Evolutionary conservation across 495 filamentous ascomycete species (phyloP).

Genomic region (Xanthoparmelia taractica): DNA sequence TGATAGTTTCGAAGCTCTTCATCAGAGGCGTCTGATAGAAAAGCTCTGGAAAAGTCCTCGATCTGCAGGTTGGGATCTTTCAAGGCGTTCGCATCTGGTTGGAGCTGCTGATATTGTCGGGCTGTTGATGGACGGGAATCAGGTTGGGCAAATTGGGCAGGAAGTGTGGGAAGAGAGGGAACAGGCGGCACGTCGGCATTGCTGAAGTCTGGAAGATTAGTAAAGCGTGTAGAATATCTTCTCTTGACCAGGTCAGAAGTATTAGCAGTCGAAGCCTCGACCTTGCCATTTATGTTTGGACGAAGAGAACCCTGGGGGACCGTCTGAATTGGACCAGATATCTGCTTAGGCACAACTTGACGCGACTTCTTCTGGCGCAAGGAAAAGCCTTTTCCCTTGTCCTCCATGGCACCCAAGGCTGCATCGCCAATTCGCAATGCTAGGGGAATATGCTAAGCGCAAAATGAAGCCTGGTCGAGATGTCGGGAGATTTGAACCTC

Average conservation of each 20-base stretch:
- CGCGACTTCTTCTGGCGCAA: slow-evolving; percentile 79
- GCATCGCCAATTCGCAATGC: not conserved
- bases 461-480: not conserved
- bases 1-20: slow-evolving; percentile 85
- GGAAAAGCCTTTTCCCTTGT: slow-evolving; percentile 66
- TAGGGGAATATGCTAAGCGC: not conserved
- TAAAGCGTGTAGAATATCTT: slow-evolving; percentile 87
- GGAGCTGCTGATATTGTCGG: slow-evolving; percentile 37
- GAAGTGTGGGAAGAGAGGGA: slow-evolving; percentile 48
- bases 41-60: slow-evolving; percentile 40
- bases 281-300: slow-evolving; percentile 19
- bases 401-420: slow-evolving; percentile 46
- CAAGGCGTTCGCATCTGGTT: slow-evolving; percentile 63
- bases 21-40: slow-evolving; percentile 83
- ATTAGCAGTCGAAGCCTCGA: slow-evolving; percentile 17
- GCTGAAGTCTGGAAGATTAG: slow-evolving; percentile 63
- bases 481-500: slow-evolving; percentile 6
- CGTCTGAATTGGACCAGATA: slow-evolving; percentile 51
- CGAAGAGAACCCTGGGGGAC: slow-evolving; percentile 19
- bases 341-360: slow-evolving; percentile 67
- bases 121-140: slow-evolving; percentile 42
- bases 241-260: slow-evolving; percentile 92
- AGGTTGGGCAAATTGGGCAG: slow-evolving; percentile 42
- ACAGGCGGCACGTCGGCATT: slow-evolving; percentile 57
- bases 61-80: slow-evolving; percentile 72